These are phyloP conservation scores for Podaxis pistillaris DNA, from an alignment of 768 basidiomycete genomes.

Conservation along the genomic window DNA sequence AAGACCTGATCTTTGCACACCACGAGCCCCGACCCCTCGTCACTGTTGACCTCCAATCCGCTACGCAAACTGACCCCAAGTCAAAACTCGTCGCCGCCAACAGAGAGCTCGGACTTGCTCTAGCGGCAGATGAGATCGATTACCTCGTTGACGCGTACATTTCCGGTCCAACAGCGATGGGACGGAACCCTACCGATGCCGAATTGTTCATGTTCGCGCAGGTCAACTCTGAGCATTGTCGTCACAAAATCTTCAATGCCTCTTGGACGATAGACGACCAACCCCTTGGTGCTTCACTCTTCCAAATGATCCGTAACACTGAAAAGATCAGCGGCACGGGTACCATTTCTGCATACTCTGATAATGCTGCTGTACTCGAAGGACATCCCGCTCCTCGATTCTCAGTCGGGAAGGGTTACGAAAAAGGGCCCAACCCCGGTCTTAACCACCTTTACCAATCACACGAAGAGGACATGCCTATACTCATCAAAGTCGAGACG, in stretches of 20 bases:
- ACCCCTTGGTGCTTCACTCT: constrained; percentile 69
- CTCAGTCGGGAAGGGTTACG: constrained; percentile 38
- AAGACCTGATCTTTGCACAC: constrained; percentile 57
- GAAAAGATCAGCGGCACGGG: constrained; percentile 72
- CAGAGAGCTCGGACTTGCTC: constrained; percentile 82
- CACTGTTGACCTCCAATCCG: constrained; percentile 56
- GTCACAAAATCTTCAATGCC: constrained; percentile 99
- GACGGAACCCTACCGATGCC: constrained; percentile 91
- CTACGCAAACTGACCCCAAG: constrained; percentile 41
- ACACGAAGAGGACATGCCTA: constrained; percentile 70
- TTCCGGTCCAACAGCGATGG: constrained; percentile 61
- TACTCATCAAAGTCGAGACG: constrained; percentile 97
- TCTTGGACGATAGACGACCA: constrained; percentile 86
- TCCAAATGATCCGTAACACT: constrained; percentile 97
- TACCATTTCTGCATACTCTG: constrained; percentile 95
- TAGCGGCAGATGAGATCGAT: constrained; percentile 85
- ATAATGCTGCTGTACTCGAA: constrained; percentile 93
- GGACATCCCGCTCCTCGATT: constrained; percentile 79
- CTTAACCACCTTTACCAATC: constrained; percentile 51
- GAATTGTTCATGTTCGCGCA: constrained; percentile 99
- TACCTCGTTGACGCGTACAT: constrained; percentile 91
- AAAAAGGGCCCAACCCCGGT: constrained; percentile 20
- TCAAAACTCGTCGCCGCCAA: constrained; percentile 76
- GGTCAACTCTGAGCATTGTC: constrained; percentile 99
- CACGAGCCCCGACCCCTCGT: constrained; percentile 66